Evolutionary conservation across 2,329 filamentous ascomycete genomes (phyloP).

Genomic region (Pseudocercospora musae): DNA sequence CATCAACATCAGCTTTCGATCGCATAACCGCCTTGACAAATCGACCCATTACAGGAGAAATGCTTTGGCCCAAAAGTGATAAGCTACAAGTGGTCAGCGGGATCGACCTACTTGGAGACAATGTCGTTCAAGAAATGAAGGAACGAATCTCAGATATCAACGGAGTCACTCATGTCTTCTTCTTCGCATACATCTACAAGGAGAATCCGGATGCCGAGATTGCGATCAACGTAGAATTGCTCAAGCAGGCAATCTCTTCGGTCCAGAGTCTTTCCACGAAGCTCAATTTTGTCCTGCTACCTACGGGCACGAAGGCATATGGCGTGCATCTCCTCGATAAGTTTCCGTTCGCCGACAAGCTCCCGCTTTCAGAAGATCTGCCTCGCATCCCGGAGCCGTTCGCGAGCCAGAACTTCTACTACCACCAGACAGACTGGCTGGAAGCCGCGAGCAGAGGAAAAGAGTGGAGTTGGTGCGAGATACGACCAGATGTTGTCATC

Average conservation of each 20-base stretch:
- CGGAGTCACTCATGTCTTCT: constrained; percentile 46
- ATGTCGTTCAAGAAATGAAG: constrained; percentile 38
- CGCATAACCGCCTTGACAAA: constrained; percentile 50
- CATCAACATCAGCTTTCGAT: constrained; percentile 42
- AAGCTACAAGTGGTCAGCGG: constrained; percentile 43
- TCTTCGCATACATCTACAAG: constrained; percentile 35
- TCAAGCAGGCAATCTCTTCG: constrained; percentile 39
- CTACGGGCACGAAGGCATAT: constrained; percentile 40
- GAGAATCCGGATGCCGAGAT: constrained; percentile 39
- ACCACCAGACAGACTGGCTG: constrained; percentile 38
- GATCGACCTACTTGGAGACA: constrained; percentile 42
- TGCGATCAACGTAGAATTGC: constrained; percentile 42
- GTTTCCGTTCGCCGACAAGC: constrained; percentile 38
- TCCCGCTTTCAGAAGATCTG: constrained; percentile 33
- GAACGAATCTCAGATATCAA: constrained; percentile 36
- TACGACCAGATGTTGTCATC: constrained; percentile 39
- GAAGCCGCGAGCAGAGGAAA: constrained; percentile 32
- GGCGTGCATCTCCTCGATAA: constrained; percentile 43
- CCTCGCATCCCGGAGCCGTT: constrained; percentile 33
- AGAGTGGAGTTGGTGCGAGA: constrained; percentile 39
- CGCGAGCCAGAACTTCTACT: constrained; percentile 37
- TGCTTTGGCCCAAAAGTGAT: constrained; percentile 40
- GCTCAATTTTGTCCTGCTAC: constrained; percentile 40
- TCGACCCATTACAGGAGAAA: constrained; percentile 38
- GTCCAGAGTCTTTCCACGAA: constrained; percentile 35